These are phyloP conservation scores for Trichocomaceae sp. DNA, from an alignment of 2,329 filamentous ascomycete genomes.

Conservation along the genomic window DNA sequence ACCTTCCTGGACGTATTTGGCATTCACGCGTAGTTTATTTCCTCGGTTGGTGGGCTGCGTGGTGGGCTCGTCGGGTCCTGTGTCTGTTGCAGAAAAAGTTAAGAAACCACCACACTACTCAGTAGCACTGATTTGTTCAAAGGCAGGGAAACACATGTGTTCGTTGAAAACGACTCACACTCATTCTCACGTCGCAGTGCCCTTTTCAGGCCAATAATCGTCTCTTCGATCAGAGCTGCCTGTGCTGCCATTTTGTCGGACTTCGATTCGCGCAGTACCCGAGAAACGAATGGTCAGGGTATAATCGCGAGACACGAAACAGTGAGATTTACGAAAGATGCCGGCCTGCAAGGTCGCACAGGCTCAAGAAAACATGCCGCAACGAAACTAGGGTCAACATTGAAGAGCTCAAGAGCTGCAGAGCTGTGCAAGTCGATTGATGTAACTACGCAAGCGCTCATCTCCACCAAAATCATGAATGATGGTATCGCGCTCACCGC, in stretches of 20 bases:
- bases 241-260: conserved; percentile 37
- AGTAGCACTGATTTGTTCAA: too few relatives aligned
- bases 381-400: not conserved
- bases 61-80: conserved; percentile 47
- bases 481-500: conserved; percentile 12
- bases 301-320: not conserved
- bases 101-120: not conserved
- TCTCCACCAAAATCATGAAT: conserved; percentile 2
- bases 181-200: conserved; percentile 44
- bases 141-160: not conserved
- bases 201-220: conserved; percentile 50
- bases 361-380: not conserved
- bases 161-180: conserved; percentile 28
- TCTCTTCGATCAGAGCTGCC: conserved; percentile 45
- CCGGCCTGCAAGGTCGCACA: not conserved
- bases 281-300: not conserved
- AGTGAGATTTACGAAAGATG: not conserved
- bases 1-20: conserved; percentile 51
- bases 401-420: not conserved
- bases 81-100: conserved; percentile 22
- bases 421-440: not conserved
- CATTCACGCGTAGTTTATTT: conserved; percentile 56
- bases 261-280: not conserved
- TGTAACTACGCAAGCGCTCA: not conserved
- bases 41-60: conserved; percentile 52